phyloP scores from a whole-genome alignment of 116 monocot species.

The Trichopus zeylanicus region DNA sequence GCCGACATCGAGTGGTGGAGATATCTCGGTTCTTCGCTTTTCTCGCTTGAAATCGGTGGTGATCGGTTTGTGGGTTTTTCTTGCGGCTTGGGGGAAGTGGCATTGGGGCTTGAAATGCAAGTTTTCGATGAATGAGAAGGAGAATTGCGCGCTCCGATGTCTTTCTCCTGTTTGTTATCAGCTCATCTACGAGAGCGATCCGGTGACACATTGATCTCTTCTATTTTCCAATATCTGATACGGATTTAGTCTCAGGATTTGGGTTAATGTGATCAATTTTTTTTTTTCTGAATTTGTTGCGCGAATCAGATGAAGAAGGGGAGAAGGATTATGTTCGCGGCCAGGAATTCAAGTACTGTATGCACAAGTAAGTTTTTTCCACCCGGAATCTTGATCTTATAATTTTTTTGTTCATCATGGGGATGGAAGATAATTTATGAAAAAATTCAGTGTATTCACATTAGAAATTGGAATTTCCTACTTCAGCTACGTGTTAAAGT shows the following conservation, averaged over 20 bases:
- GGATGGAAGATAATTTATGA: neutral
- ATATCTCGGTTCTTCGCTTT: neutral
- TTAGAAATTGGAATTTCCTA: no score
- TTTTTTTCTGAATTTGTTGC: conserved; percentile 2
- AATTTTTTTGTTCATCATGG: neutral
- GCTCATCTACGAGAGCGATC: conserved; percentile 85
- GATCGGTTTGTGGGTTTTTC: neutral
- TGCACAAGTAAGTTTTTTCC: conserved; percentile 67
- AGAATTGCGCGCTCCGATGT: conserved; percentile 90
- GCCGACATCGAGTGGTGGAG: conserved; percentile 79
- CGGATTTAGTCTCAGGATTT: neutral
- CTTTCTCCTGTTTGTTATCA: conserved; percentile 80
- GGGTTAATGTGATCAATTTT: neutral
- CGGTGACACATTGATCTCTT: conserved; percentile 34
- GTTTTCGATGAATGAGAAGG: conserved; percentile 69
- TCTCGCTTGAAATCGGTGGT: neutral
- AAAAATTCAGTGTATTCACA: no score
- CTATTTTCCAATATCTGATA: neutral
- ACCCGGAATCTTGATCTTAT: neutral
- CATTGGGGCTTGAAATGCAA: conserved; percentile 78
- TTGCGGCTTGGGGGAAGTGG: conserved; percentile 36
- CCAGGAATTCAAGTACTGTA: conserved; percentile 94
- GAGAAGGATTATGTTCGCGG: conserved; percentile 67
- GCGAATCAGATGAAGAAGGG: conserved; percentile 80
- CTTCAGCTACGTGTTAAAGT: no score